Conservation (phyloP, 2,329 filamentous ascomycete genomes). For the Falciphora oryzae region DNA sequence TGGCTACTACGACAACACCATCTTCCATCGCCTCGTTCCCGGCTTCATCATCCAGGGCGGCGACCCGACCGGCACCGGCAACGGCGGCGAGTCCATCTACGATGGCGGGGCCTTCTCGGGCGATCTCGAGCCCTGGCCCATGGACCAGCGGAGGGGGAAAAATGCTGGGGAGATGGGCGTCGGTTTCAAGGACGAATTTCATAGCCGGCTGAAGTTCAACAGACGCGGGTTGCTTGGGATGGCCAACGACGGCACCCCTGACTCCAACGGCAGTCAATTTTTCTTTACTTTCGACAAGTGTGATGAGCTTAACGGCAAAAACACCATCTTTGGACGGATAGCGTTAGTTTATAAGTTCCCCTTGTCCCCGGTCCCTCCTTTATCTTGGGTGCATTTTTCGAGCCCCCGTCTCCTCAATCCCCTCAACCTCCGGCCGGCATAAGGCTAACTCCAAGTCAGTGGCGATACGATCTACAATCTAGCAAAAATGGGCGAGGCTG, state of each 20-base stretch:
- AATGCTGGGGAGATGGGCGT: slow-evolving; percentile 56
- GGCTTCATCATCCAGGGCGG: slow-evolving; percentile 93
- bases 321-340: slow-evolving; percentile 89
- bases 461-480: slow-evolving; percentile 96
- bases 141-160: slow-evolving; percentile 57
- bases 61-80: slow-evolving; percentile 87
- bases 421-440: background rate
- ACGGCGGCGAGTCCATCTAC: slow-evolving; percentile 88
- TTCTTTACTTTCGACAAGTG: slow-evolving; percentile 87
- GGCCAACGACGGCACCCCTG: slow-evolving; percentile 75
- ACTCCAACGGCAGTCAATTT: slow-evolving; percentile 93
- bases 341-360: slow-evolving; percentile 32
- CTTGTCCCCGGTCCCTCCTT: no score
- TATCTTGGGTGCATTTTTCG: no score
- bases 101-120: slow-evolving; percentile 72
- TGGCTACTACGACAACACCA: slow-evolving; percentile 88
- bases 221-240: slow-evolving; percentile 87
- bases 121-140: slow-evolving; percentile 67
- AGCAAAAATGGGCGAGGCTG: slow-evolving; percentile 85
- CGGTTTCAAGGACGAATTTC: slow-evolving; percentile 78
- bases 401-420: no score
- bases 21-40: slow-evolving; percentile 89
- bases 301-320: slow-evolving; percentile 80
- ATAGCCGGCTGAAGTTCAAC: slow-evolving; percentile 89
- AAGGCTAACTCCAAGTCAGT: background rate